Conservation (phyloP, 495 filamentous ascomycete genomes). For the Aspergillus funiculosus region DNA sequence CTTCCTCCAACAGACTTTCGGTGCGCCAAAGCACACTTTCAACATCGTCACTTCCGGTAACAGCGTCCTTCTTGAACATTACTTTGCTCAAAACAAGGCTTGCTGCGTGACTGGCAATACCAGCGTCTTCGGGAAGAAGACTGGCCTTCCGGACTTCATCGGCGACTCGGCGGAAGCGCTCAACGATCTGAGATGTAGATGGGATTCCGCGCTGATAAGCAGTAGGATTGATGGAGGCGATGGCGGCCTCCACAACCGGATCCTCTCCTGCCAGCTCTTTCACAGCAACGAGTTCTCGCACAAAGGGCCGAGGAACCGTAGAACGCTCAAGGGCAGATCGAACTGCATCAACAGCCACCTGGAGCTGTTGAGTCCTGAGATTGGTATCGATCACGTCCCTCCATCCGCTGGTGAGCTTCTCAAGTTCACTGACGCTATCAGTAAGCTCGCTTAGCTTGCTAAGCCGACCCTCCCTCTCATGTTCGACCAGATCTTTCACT, state of each 20-base stretch:
- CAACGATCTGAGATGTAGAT: slow-evolving; percentile 75
- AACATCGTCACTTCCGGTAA: slow-evolving; percentile 83
- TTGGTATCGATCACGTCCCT: slow-evolving; percentile 81
- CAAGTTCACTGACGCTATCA: slow-evolving; percentile 69
- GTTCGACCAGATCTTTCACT: slow-evolving; percentile 76
- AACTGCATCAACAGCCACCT: slow-evolving; percentile 91
- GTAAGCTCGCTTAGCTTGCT: slow-evolving; percentile 77
- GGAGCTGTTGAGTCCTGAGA: slow-evolving; percentile 88
- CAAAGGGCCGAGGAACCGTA: slow-evolving; percentile 72
- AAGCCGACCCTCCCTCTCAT: slow-evolving; percentile 80
- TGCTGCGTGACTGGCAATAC: slow-evolving; percentile 86
- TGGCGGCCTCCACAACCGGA: slow-evolving; percentile 79
- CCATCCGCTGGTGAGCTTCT: slow-evolving; percentile 78
- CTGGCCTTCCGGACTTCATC: slow-evolving; percentile 89
- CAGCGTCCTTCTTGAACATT: slow-evolving; percentile 87
- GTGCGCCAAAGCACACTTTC: slow-evolving; percentile 88
- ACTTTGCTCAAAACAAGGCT: slow-evolving; percentile 84
- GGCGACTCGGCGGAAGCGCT: slow-evolving; percentile 93
- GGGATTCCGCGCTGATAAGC: slow-evolving; percentile 92
- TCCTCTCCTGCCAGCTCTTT: slow-evolving; percentile 85
- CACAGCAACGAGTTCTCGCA: slow-evolving; percentile 83
- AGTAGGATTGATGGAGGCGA: slow-evolving; percentile 85
- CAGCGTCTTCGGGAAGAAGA: slow-evolving; percentile 84
- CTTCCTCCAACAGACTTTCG: slow-evolving; percentile 84
- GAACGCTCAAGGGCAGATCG: slow-evolving; percentile 70